Conservation (phyloP, 306 rosid species). For the Prosopis cineraria region DNA sequence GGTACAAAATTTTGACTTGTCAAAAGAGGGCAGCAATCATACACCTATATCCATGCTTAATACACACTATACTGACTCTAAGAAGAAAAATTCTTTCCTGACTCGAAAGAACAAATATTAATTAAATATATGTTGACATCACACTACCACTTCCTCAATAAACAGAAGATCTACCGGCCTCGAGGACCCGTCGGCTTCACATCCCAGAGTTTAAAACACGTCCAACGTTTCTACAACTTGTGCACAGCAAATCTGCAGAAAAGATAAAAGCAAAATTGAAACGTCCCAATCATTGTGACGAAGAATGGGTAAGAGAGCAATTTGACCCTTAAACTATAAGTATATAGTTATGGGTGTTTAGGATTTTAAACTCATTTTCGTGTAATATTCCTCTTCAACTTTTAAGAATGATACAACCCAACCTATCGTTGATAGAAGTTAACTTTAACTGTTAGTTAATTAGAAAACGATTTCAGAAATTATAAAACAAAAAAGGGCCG, state of each 20-base stretch:
- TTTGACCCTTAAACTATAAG: no score
- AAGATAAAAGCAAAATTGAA: not conserved
- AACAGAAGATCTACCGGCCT: not conserved
- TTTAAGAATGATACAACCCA: no score
- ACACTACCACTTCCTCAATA: not conserved
- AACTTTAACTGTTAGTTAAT: no score
- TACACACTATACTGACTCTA: not conserved
- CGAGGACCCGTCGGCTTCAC: not conserved
- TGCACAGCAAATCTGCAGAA: not conserved
- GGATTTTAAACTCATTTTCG: no score
- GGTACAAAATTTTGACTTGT: not conserved
- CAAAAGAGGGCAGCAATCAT: not conserved
- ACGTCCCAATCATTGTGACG: not conserved
- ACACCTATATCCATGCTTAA: not conserved
- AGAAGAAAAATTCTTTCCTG: not conserved
- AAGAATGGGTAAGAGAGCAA: no score
- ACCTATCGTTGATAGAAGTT: no score
- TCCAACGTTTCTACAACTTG: not conserved
- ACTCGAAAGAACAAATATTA: not conserved
- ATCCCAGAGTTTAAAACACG: not conserved
- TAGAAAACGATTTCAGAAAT: no score
- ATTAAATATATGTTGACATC: not conserved
- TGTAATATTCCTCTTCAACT: no score
- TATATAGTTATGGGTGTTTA: no score
- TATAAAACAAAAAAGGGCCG: no score